Conservation (phyloP, 129 eudicot species). For the Artemisia tridentata region DNA sequence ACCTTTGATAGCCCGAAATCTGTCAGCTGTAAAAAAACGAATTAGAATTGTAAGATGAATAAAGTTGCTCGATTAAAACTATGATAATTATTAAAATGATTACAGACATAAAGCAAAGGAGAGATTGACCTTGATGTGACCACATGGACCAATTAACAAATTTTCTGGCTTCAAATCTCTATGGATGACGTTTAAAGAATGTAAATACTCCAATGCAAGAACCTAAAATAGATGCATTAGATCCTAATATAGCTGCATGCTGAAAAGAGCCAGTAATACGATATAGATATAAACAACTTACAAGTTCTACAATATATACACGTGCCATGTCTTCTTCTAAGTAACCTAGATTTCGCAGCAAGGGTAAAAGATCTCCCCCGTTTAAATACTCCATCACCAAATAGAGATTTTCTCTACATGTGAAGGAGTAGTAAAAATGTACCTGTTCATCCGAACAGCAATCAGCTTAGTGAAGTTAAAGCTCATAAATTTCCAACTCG, state of each 20-base stretch:
- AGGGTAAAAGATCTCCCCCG: constrained; percentile 96
- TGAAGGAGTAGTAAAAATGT: constrained; percentile 94
- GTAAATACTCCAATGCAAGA: constrained; percentile 96
- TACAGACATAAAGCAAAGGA: too few relatives aligned
- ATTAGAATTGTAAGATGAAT: constrained; percentile 46
- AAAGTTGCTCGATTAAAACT: neutral
- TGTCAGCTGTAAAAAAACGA: constrained; percentile 77
- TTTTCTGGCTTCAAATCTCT: too few relatives aligned
- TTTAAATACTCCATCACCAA: constrained; percentile 95
- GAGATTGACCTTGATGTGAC: too few relatives aligned
- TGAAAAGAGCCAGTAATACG: neutral
- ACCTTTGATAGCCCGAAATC: constrained; percentile 99
- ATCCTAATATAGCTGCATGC: neutral
- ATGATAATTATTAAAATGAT: too few relatives aligned
- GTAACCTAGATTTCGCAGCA: constrained; percentile 87
- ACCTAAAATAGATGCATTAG: constrained; percentile 48
- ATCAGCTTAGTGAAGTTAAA: constrained; percentile 28
- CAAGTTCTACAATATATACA: constrained; percentile 90
- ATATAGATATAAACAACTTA: constrained; percentile 33
- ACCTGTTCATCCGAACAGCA: constrained; percentile 62
- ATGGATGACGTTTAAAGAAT: too few relatives aligned
- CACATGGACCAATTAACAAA: too few relatives aligned
- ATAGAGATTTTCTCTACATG: constrained; percentile 95
- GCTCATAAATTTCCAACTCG: constrained; percentile 1
- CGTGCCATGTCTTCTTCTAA: constrained; percentile 97